Conservation (phyloP, 805 yeast species). For the Torulaspora microellipsoides region DNA sequence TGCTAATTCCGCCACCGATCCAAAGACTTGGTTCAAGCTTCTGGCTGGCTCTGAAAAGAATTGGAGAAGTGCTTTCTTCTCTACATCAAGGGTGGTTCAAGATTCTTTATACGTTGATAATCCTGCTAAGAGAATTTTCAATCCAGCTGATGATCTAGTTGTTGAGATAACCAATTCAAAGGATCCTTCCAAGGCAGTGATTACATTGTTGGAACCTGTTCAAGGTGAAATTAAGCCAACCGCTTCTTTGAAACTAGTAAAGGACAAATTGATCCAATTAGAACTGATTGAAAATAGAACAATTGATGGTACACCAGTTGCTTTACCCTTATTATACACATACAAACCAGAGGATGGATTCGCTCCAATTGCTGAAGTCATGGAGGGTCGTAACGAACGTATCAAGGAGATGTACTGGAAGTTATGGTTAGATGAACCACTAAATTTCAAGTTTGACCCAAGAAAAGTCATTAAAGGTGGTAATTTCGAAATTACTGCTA, state of each 20-base stretch:
- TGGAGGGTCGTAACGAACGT: slow-evolving; percentile 86
- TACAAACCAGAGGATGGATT: slow-evolving; percentile 87
- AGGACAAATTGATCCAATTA: slow-evolving; percentile 55
- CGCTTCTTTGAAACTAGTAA: slow-evolving; percentile 53
- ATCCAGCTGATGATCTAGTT: slow-evolving; percentile 62
- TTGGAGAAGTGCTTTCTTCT: slow-evolving; percentile 91
- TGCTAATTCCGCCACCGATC: slow-evolving; percentile 37
- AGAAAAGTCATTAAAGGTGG: slow-evolving; percentile 67
- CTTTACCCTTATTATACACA: slow-evolving; percentile 70
- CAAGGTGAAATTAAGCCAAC: slow-evolving; percentile 67
- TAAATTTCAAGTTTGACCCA: slow-evolving; percentile 62
- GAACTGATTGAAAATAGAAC: slow-evolving; percentile 85
- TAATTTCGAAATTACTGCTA: slow-evolving; percentile 60
- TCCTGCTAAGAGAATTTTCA: slow-evolving; percentile 74
- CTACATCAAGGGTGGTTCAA: slow-evolving; percentile 78
- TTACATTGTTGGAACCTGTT: slow-evolving; percentile 64
- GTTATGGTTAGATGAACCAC: slow-evolving; percentile 79
- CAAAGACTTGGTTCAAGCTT: slow-evolving; percentile 65
- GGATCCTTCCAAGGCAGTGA: slow-evolving; percentile 49
- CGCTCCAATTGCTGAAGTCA: slow-evolving; percentile 88
- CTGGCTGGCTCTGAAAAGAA: slow-evolving; percentile 73
- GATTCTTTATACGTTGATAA: slow-evolving; percentile 73
- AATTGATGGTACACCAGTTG: slow-evolving; percentile 66
- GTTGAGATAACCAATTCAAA: slow-evolving; percentile 55
- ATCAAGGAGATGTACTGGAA: slow-evolving; percentile 97